Evolutionary conservation across 2,329 filamentous ascomycete genomes (phyloP), one percentile per base, ranked within the genome.

Genomic region (Triangularia setosa): DNA sequence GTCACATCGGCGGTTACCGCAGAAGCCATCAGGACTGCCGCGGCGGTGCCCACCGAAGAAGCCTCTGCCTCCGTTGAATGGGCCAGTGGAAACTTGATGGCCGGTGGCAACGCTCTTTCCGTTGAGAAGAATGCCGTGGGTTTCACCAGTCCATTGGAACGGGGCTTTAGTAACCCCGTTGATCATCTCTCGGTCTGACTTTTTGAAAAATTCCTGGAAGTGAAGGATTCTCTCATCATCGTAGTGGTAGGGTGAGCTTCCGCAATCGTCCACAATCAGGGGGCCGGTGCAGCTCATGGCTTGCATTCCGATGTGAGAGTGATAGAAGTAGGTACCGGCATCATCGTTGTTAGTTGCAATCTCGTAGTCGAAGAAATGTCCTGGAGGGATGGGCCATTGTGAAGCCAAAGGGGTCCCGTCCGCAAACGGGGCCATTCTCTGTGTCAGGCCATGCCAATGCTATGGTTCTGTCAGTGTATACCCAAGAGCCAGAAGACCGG

Each of bases 401-500:
- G 81, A 81, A 1, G 83, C 86, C 28, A 79, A 73, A 0, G 87
- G 85, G 0, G 84, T 81, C 3, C 88, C 87, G 68, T 90, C 88
- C 1, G 86, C 85, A 74, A 88, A 90, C 0, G 86, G 85, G 0
- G 86, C 83, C 30, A 82, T 79, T 30, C 81, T 77, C 72, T 86
- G 83, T 16, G 80, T 82, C 8, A 90, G 78, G 12, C 88, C 88
- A 74, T 90, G 87, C 87, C 87, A 90, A 71, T 90, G 87, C 83
- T 88, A 60, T 28, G 3, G 14, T 8, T 21, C 4, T 16, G 64
- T 68, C 27, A 65, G 54, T 21, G 24, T n/a, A 25, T 25, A 7
- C 18, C 11, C 25, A 16, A 12, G 8, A 12, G 1, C n/a, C 5
- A n/a, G 8, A 23, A 7, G 8, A 28, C 12, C 28, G n/a, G 35